Evolutionary conservation across 768 basidiomycete genomes (phyloP), one percentile per base, ranked within the genome.

Genomic region (Serendipita sp.): DNA sequence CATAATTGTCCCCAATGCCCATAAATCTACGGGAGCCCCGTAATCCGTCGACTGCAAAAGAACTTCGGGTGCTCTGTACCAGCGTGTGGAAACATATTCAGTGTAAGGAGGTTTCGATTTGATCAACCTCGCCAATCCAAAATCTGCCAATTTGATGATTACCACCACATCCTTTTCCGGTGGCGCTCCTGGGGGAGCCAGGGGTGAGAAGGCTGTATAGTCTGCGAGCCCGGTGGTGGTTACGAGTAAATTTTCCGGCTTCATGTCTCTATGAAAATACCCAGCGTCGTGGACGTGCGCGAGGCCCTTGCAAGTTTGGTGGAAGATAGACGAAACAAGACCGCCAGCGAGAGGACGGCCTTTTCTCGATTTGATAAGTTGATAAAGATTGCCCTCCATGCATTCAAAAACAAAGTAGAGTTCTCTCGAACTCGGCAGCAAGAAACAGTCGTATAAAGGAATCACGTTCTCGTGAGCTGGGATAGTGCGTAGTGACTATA

Each of bases 191-290:
- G 80, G 82, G 1, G 80, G 77, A 16, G 84, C 82, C 62, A 80
- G 70, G 10, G 89, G 85, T n/a, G 84, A 84, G 34, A 91, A 80
- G 8, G 89, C 81, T 31, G 82, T 83, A 72, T 99, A 99, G 74
- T 96, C 91, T 68, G 88, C 86, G 62, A 95, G 80, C 18, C 96
- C 96, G 13, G 92, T 96, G 1, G 96, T 98, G 16, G 96, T 98
- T 69, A 99, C 96, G 62, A 99, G 83, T 5, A 98, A 87, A 70
- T 99, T 99, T 74, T 99, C 96, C 43, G 96, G 96, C 75, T 99
- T 99, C 92, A 99, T 96, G 74, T 99, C 96, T 58, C 96, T 89
- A 75, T 99, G 96, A 75, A 99, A 99, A 75, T 95, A 99, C 40
- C 95, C 96, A 34, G 85, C 79, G 13, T 78, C 73, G 74, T 99